Conservation (phyloP, 2,329 filamentous ascomycete genomes). For the Ceratocystis lukuohia region DNA sequence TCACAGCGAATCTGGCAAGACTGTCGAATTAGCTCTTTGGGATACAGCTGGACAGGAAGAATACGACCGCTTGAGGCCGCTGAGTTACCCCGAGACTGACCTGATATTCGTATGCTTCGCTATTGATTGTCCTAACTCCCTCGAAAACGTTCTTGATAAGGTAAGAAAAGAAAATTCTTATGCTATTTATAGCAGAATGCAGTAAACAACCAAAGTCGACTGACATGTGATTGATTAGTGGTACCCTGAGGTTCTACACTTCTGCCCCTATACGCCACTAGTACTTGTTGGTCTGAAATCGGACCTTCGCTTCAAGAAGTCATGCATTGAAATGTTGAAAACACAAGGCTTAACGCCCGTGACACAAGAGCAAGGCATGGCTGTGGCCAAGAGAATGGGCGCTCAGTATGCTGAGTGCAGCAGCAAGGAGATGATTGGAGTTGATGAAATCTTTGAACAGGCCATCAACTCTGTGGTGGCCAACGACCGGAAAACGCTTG, state of each 20-base stretch:
- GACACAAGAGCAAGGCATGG: slow-evolving; percentile 75
- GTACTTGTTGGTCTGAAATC: slow-evolving; percentile 95
- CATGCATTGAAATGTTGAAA: slow-evolving; percentile 96
- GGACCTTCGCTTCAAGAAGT: slow-evolving; percentile 86
- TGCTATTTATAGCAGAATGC: neutral
- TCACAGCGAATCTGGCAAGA: slow-evolving; percentile 78
- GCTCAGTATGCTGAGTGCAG: slow-evolving; percentile 97
- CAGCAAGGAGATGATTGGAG: slow-evolving; percentile 90
- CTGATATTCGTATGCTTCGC: slow-evolving; percentile 98
- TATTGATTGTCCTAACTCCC: slow-evolving; percentile 93
- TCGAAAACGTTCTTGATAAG: slow-evolving; percentile 99
- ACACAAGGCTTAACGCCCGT: slow-evolving; percentile 94
- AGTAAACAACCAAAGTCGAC: neutral
- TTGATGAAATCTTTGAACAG: slow-evolving; percentile 89
- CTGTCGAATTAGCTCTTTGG: slow-evolving; percentile 92
- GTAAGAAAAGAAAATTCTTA: slow-evolving; percentile 36
- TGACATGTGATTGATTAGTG: slow-evolving; percentile 44
- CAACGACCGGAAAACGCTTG: slow-evolving; percentile 55
- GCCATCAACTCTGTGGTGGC: slow-evolving; percentile 83
- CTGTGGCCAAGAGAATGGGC: slow-evolving; percentile 84
- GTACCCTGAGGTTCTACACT: slow-evolving; percentile 98
- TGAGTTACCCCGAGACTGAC: slow-evolving; percentile 97
- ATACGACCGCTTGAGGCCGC: slow-evolving; percentile 86
- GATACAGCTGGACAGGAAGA: slow-evolving; percentile 98
- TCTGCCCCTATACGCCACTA: slow-evolving; percentile 93